Base-by-base conservation (phyloP, 2,329 filamentous ascomycete genomes). In the Aspergillus quadrilineatus region DNA sequence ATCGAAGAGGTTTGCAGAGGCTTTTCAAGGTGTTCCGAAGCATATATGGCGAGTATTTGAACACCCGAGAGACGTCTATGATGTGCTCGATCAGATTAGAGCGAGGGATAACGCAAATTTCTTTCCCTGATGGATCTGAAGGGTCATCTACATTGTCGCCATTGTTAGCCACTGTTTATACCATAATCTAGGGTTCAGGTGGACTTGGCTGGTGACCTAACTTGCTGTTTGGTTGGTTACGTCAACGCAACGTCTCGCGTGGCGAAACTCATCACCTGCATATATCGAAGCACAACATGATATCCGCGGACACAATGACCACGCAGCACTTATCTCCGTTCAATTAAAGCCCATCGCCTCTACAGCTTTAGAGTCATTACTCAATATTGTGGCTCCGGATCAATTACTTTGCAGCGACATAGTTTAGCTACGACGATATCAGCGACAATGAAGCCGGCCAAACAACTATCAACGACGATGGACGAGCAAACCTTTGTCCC, bases 41-140 rank as follows among this genome's bases (percentile, higher is more conserved):
- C 76, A 82, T 28, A 73, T 86, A 0, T 97, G 93, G 92, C 84
- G 87, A 67, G 86, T 96, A 0, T 97, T 96, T 71, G 85, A 90
- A 57, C 82, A 90, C 29, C 86, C 93, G 0, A 76, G 80, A 39
- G 90, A 96, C 74, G 61, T 88, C 43, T 67, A 72, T 63, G 55
- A 58, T 32, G 62, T 69, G 34, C 63, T 75, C 30, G 68, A 69
- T 56, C 57, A 63, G 17, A 58, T 76, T n/a, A 58, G 63, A 42
- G 53, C 58, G 58, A 61, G 52, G 62, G 50, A 44, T 17, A 49
- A 41, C 34, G 36, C 49, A 43, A 36, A 12, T 22, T 47, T 45
- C 22, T 43, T n/a, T 30, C 42, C 44, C 43, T 54, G 22, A 48
- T 15, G 26, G 4, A n/a, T n/a, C 17, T 7, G 41, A 34, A 12